A percentile compares a stretch with the other conserved stretches of the same genome.
Evolutionary conservation across 345 rosid species (phyloP).

Genomic region (Carallia pectinifolia): DNA sequence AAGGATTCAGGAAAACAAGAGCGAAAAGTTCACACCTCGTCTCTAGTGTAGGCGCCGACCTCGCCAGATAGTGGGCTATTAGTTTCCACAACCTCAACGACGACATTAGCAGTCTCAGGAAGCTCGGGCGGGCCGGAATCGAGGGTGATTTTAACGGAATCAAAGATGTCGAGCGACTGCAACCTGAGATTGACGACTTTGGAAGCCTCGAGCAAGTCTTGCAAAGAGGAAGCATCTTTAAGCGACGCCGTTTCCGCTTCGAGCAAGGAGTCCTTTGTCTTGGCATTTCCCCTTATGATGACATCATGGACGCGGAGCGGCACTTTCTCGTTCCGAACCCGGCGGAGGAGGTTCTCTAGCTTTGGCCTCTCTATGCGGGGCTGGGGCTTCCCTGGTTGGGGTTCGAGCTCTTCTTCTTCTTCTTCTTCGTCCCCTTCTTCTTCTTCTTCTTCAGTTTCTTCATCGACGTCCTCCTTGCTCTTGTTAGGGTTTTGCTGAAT

Average conservation of each 20-base stretch:
- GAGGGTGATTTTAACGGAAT: slow-evolving; percentile 74
- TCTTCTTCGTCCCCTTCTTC: slow-evolving; percentile 39
- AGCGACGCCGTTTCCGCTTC: slow-evolving; percentile 62
- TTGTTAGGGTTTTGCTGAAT: slow-evolving; percentile 3
- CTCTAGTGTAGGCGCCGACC: slow-evolving; percentile 68
- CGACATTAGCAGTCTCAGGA: slow-evolving; percentile 76
- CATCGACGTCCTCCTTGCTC: slow-evolving; percentile 2
- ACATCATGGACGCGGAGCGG: slow-evolving; percentile 87
- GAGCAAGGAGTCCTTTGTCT: slow-evolving; percentile 73
- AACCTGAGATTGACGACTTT: slow-evolving; percentile 56
- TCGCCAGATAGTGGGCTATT: slow-evolving; percentile 57
- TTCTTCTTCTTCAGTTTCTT: neutral
- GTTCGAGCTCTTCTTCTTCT: slow-evolving; percentile 30
- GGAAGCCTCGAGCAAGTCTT: slow-evolving; percentile 70
- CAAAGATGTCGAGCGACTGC: slow-evolving; percentile 67
- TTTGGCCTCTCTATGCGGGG: slow-evolving; percentile 30
- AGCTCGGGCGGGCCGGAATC: slow-evolving; percentile 90
- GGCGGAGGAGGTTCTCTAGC: slow-evolving; percentile 47
- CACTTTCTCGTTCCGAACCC: slow-evolving; percentile 48
- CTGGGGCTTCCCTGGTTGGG: slow-evolving; percentile 26
- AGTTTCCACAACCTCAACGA: slow-evolving; percentile 69
- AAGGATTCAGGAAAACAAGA: neutral
- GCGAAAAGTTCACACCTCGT: slow-evolving; percentile 45
- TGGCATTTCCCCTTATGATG: slow-evolving; percentile 66
- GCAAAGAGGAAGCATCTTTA: slow-evolving; percentile 60